These are phyloP conservation scores for Larix kaempferi DNA, from an alignment of 75 land plant species.

Conservation along the genomic window DNA sequence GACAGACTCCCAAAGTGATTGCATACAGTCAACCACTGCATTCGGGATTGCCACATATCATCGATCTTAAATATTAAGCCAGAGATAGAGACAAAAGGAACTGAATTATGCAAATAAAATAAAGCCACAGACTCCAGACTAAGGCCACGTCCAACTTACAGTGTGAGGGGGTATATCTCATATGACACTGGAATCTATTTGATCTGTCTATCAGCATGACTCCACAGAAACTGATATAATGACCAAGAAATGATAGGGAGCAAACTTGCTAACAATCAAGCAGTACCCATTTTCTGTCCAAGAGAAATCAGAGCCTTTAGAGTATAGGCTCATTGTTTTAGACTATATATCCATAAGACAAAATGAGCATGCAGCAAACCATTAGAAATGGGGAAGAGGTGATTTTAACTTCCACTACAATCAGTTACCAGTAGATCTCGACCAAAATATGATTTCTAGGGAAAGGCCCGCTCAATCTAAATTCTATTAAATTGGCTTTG, in stretches of 20 bases:
- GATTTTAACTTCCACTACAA: too few relatives aligned
- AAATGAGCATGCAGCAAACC: too few relatives aligned
- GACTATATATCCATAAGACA: too few relatives aligned
- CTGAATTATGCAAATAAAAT: neutral
- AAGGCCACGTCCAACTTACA: neutral
- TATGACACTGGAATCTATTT: neutral
- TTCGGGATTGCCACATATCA: neutral
- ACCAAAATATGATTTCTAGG: too few relatives aligned
- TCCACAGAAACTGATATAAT: neutral
- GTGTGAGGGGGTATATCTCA: neutral
- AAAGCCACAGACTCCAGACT: neutral
- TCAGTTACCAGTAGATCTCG: too few relatives aligned
- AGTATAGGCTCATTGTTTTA: neutral
- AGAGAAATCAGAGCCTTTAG: neutral
- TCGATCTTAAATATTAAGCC: neutral
- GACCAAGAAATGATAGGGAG: neutral
- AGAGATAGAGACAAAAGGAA: slow-evolving; percentile 1
- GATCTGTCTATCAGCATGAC: neutral
- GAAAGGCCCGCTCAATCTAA: too few relatives aligned
- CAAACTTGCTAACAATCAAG: too few relatives aligned
- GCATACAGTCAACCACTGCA: too few relatives aligned
- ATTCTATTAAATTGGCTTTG: too few relatives aligned
- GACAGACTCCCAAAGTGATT: neutral
- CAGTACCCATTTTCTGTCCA: too few relatives aligned
- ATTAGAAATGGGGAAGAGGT: too few relatives aligned